These are phyloP conservation scores for Penicillium polonicum DNA, from an alignment of 2,329 filamentous ascomycete species.

Conservation along the genomic window DNA sequence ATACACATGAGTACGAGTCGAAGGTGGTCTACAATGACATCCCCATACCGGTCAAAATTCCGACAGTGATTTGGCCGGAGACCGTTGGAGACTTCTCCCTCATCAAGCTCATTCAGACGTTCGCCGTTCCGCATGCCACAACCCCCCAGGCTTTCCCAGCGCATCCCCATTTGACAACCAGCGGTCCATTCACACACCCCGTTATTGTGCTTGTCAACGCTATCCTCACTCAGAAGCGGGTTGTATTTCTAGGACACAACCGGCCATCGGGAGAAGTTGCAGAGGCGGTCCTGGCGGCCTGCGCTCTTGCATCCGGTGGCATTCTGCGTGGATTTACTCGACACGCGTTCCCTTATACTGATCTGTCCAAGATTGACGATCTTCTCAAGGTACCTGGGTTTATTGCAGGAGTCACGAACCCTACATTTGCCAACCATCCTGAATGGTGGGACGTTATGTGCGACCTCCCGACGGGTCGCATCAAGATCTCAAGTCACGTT, in stretches of 20 bases:
- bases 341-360: constrained; percentile 96
- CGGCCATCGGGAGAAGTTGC: constrained; percentile 94
- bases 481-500: constrained; percentile 90
- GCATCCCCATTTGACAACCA: constrained; percentile 91
- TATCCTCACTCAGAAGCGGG: constrained; percentile 89
- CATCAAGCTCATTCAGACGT: constrained; percentile 94
- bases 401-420: constrained; percentile 96
- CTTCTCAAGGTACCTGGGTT: constrained; percentile 94
- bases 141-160: constrained; percentile 79
- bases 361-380: constrained; percentile 96
- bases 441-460: constrained; percentile 99
- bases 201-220: constrained; percentile 94
- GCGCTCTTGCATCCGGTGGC: constrained; percentile 87
- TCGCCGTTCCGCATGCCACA: constrained; percentile 78
- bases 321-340: constrained; percentile 91
- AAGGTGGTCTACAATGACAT: constrained; percentile 95
- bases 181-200: constrained; percentile 84
- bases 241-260: constrained; percentile 95
- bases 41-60: constrained; percentile 93
- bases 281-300: constrained; percentile 96
- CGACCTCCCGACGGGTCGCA: constrained; percentile 84
- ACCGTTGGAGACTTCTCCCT: constrained; percentile 97
- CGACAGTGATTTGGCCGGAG: constrained; percentile 88
- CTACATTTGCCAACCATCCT: constrained; percentile 88
- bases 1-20: constrained; percentile 97